Evolutionary conservation across 768 basidiomycete species (phyloP), one percentile per base, ranked within the genome.

Genomic region (Tricholomella constricta): DNA sequence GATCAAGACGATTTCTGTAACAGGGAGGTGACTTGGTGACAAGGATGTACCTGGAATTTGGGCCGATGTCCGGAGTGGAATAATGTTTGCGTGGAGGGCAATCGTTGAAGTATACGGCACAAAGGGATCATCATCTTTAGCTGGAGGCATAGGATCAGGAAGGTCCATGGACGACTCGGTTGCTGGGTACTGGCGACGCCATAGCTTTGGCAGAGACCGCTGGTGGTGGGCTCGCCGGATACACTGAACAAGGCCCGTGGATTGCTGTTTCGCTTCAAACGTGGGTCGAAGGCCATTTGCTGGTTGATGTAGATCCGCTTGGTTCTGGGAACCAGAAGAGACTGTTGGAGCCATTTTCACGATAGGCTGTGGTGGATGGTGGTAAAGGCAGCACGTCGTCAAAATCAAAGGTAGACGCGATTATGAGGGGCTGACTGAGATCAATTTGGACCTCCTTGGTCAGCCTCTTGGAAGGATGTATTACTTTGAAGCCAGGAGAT

Each of bases 31-130:
- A 27, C 45, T 41, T 17, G 56, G 27, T 7, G 25, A 15, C n/a
- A 42, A 35, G 17, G 35, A 48, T 26, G 36, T 37, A 23, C n/a
- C 36, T 7, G 45, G 27, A 29, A 12, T 35, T 32, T 38, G 35
- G 8, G 55, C 17, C 19, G 36, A 29, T 22, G 43, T 45, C n/a
- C 19, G 12, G 10, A 47, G 43, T 3, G 63, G 57, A 27, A 58
- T 32, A 23, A 64, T 62, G 27, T 50, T 62, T 14, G 63, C 61
- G 42, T 65, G 63, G 7, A 65, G 53, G 27, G 50, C n/a, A 15
- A 51, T 52, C 8, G 55, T 11, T 12, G 57, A 48, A 15, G 36
- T 46, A 47, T 63, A 63, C 37, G 53, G 47, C 25, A 27, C 52
- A 27, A 47, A 53, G 25, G 31, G 31, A 32, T 32, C 14, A 40